These are phyloP conservation scores for Athelia sp. DNA, from an alignment of 1,284 basidiomycete species.

Conservation along the genomic window DNA sequence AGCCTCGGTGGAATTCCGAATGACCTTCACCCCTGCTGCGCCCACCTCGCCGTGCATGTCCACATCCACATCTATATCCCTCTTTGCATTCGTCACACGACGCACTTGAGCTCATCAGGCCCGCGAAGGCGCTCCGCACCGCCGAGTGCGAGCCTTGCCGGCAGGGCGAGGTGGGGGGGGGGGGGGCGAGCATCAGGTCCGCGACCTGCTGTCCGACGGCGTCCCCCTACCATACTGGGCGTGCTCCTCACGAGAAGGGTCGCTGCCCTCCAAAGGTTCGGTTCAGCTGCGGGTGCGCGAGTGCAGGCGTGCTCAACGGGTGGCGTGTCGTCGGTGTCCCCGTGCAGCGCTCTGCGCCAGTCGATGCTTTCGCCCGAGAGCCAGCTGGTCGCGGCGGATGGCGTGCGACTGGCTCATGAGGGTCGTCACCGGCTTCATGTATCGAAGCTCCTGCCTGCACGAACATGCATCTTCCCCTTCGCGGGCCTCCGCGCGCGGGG, in stretches of 20 bases:
- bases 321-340: too few species aligned
- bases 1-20: conserved; percentile 10
- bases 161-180: conserved; percentile 71
- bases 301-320: too few species aligned
- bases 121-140: conserved; percentile 56
- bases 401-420: conserved; percentile 64
- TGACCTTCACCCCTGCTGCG: conserved; percentile 12
- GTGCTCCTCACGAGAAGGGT: conserved; percentile 28
- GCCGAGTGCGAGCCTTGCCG: conserved; percentile 48
- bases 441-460: too few species aligned
- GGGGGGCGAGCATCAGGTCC: conserved; percentile 73
- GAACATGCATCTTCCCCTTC: conserved; percentile 49
- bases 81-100: conserved; percentile 16
- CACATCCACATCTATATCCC: conserved; percentile 31
- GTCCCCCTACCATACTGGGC: too few species aligned
- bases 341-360: neutral
- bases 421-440: conserved; percentile 77
- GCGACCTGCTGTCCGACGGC: conserved; percentile 71
- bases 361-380: conserved; percentile 28
- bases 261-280: conserved; percentile 14
- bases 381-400: conserved; percentile 50
- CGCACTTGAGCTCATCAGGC: conserved; percentile 23
- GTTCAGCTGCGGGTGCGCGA: too few species aligned
- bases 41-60: conserved; percentile 36
- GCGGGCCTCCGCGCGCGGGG: conserved; percentile 25